Base-by-base conservation (phyloP, 1,284 basidiomycete genomes). In the Boletus sp. region DNA sequence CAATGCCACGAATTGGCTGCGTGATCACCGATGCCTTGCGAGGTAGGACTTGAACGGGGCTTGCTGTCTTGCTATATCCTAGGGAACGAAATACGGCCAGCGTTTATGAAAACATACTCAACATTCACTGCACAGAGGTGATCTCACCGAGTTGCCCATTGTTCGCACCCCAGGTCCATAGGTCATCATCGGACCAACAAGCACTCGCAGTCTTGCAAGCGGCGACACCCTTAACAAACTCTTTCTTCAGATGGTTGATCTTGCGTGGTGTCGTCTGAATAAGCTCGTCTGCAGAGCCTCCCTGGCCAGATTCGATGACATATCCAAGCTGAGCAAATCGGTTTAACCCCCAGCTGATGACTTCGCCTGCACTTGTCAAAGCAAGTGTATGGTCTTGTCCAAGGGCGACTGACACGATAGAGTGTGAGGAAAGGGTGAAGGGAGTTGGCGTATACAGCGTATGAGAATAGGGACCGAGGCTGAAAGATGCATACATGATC, bases 121-220 rank as follows among this genome's bases (percentile, higher is more conserved):
- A 37, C 14, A 11, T n/a, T 2, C 13, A 30, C 35, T n/a, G 46
- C 7, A 44, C 27, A 23, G 28, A 27, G 9, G n/a, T 8, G 33
- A 49, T 67, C 79, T 37, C 57, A 87, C 96, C 96, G 6, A 99
- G 82, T 74, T 99, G 97, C 1, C 97, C 97, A 37, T 84, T 85
- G 75, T 98, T 98, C 28, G 92, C 95, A 0, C 97, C 97, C 96
- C 96, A 99, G 0, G 96, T 97, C 77, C 87, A 98, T 0, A 98
- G 84, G n/a, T 89, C 85, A n/a, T 72, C 74, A 21, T 84, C 83
- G 1, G 95, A 97, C 90, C 94, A 99, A 72, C 94, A 97, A 3
- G 88, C 95, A 25, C 93, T 95, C 28, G 94, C 91, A 28, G 88
- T 88, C 70, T 93, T 91, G 64, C 91, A 94, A 1, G 95, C 95